Base-by-base conservation (phyloP, 2,329 filamentous ascomycete species). In the Fusarium sp. region DNA sequence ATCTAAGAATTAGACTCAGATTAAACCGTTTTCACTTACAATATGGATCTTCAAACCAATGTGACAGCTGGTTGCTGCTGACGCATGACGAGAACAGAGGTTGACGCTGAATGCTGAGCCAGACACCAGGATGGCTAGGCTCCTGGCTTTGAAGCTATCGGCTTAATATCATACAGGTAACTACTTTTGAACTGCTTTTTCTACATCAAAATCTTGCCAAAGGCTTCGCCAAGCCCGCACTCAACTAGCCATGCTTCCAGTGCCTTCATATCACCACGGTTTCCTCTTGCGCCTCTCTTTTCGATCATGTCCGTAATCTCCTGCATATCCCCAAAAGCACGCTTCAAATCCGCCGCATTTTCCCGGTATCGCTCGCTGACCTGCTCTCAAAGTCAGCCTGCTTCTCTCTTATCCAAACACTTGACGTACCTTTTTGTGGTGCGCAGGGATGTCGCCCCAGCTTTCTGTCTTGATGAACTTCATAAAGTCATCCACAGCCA, bases 401-500 rank as follows among this genome's bases (percentile, higher is more conserved):
- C 2, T 3, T 11, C 1, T 2, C 11, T 3, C 15, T 3, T 4
- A 3, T 20, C 2, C 16, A 8, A 3, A 10, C 5, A 5, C 0
- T n/a, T 10, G 2, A 26, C 55, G 7, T 11, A 66, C 87, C 69
- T 89, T 89, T 68, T 89, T 89, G 65, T 89, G 88, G 59, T 88
- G 83, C 20, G 85, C 81, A 0, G 88, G 88, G 8, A 89, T 89
- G 74, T 89, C 87, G 0, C 86, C 84, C 88, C 88, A 89, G 54
- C 85, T 88, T 68, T 89, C 84, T 8, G 86, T 89, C 76, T 89
- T 89, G 77, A 89, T 89, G 58, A 86, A 89, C 28, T 81, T 84
- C 88, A 89, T 89, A 68, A 88, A 89, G 12, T 82, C 83, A 57
- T 89, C 87, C 4, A 89, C 82, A 26, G 79, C 74, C 10, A 70